Conservation (phyloP, 305 asterid species). For the Fraxinus sp. region DNA sequence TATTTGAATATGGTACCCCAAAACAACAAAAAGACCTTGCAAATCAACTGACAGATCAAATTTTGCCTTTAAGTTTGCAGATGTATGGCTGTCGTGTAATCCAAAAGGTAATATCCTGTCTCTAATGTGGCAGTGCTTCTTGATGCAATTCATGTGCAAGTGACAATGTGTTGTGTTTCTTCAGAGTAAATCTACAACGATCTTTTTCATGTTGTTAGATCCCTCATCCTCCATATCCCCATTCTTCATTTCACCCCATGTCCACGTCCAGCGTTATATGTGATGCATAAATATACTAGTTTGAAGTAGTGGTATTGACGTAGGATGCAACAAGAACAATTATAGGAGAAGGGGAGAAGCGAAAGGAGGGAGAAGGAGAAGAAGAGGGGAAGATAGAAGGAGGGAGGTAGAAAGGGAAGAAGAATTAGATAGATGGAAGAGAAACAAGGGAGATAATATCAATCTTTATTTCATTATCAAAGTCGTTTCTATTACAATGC, state of each 20-base stretch:
- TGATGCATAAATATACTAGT: background rate
- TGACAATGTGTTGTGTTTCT: slow-evolving; percentile 7
- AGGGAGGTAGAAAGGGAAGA: background rate
- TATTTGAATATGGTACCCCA: slow-evolving; percentile 83
- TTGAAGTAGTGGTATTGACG: background rate
- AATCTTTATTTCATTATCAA: background rate
- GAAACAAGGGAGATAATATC: background rate
- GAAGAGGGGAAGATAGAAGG: background rate
- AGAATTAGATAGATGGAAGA: background rate
- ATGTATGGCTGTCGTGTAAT: slow-evolving; percentile 95
- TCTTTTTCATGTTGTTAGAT: background rate
- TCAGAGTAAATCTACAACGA: background rate
- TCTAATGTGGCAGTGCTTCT: background rate
- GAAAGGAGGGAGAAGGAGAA: background rate
- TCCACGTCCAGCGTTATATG: background rate
- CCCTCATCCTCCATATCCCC: background rate
- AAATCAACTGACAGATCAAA: slow-evolving; percentile 67
- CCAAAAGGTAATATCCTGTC: slow-evolving; percentile 58
- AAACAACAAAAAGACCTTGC: slow-evolving; percentile 73
- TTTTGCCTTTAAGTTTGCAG: slow-evolving; percentile 73
- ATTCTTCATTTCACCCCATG: background rate
- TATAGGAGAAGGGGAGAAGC: background rate
- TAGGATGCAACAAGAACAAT: background rate
- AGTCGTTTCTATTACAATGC: background rate
- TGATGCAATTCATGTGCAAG: slow-evolving; percentile 1